phyloP scores from a whole-genome alignment of 257 asterid species.

The Capsicum rhomboideum region DNA sequence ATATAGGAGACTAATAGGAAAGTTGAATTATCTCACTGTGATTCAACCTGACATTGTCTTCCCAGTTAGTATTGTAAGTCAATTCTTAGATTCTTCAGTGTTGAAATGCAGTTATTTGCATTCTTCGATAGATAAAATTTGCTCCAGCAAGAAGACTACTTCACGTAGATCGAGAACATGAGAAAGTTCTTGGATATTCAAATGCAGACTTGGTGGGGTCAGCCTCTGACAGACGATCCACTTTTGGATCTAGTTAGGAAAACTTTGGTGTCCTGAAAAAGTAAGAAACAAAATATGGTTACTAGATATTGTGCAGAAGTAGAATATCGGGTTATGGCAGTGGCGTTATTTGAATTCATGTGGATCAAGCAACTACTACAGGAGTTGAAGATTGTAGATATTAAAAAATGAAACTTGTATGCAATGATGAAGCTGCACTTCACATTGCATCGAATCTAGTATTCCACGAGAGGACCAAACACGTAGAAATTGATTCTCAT shows the following conservation, averaged over 20 bases:
- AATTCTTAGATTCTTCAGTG: background rate
- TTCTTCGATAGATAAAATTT: background rate
- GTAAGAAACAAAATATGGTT: background rate
- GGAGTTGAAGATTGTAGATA: background rate
- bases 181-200: background rate
- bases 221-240: background rate
- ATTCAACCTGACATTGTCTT: background rate
- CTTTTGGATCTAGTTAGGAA: background rate
- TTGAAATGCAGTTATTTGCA: background rate
- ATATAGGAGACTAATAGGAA: background rate
- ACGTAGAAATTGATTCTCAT: background rate
- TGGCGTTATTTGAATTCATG: background rate
- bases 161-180: background rate
- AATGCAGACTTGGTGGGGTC: background rate
- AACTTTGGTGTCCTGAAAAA: background rate
- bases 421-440: background rate
- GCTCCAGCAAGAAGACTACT: background rate
- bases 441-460: background rate
- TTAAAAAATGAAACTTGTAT: background rate
- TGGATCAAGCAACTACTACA: too few relatives aligned
- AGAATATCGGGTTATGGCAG: background rate
- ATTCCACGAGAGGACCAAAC: background rate
- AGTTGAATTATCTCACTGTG: background rate
- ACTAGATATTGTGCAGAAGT: background rate
- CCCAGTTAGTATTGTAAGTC: background rate